A percentile compares a stretch with the other conserved stretches of the same genome.
These are phyloP conservation scores for Spathaspora sp. DNA, from an alignment of 1,139 yeast species.

Conservation along the genomic window DNA sequence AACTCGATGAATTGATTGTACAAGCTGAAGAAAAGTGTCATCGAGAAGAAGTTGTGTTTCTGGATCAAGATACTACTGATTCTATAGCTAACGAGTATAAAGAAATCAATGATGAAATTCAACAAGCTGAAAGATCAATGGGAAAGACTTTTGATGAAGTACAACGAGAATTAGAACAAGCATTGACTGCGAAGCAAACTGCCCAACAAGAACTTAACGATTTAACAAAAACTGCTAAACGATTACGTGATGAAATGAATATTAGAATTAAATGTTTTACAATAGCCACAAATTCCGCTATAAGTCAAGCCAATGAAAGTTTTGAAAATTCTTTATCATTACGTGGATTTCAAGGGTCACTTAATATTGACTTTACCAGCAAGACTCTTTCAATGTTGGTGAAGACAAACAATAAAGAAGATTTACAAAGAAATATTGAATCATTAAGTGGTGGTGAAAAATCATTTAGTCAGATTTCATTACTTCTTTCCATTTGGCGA, in stretches of 20 bases:
- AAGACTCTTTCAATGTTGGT: conserved; percentile 56
- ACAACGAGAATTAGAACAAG: conserved; percentile 28
- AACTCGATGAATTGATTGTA: conserved; percentile 20
- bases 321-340: conserved; percentile 60
- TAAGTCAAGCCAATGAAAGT: conserved; percentile 36
- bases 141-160: conserved; percentile 41
- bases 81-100: conserved; percentile 37
- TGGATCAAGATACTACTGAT: conserved; percentile 33
- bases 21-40: conserved; percentile 34
- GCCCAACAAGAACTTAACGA: conserved; percentile 26
- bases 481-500: conserved; percentile 88
- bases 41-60: conserved; percentile 28
- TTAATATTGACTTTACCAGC: conserved; percentile 59
- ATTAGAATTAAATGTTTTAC: conserved; percentile 51
- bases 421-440: conserved; percentile 62
- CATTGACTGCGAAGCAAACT: conserved; percentile 27
- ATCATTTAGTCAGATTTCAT: conserved; percentile 87
- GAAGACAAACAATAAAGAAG: conserved; percentile 57
- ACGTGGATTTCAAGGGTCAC: conserved; percentile 75
- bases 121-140: conserved; percentile 35
- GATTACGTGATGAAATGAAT: conserved; percentile 36
- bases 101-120: conserved; percentile 31
- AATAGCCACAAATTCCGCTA: conserved; percentile 38
- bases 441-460: conserved; percentile 97
- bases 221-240: conserved; percentile 23